phyloP scores from a whole-genome alignment of 2,329 filamentous ascomycete genomes.

The Penicillium sp. region DNA sequence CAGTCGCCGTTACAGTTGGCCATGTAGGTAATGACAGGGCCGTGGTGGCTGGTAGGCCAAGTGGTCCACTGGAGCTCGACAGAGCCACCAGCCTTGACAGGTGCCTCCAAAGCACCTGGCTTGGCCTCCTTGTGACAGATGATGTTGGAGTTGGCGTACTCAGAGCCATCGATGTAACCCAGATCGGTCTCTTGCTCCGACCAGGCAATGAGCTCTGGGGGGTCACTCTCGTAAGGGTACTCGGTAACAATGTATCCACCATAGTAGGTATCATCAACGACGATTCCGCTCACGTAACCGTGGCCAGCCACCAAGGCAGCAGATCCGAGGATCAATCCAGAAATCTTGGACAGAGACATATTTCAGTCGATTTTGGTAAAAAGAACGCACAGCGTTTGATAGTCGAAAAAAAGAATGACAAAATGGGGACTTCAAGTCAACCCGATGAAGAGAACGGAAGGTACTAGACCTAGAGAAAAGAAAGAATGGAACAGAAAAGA shows the following conservation, averaged over 20 bases:
- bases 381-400: conserved; percentile 36
- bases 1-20: conserved; percentile 62
- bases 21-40: conserved; percentile 65
- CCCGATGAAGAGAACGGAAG: conserved; percentile 28
- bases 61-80: conserved; percentile 63
- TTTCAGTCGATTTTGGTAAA: conserved; percentile 14
- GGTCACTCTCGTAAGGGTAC: conserved; percentile 37
- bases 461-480: conserved; percentile 26
- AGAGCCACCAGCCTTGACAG: conserved; percentile 61
- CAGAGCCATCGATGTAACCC: conserved; percentile 53
- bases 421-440: conserved; percentile 36
- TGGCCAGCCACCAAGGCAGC: conserved; percentile 41
- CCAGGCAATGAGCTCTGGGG: conserved; percentile 56
- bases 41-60: conserved; percentile 67
- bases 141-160: conserved; percentile 55
- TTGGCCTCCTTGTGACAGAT: conserved; percentile 63
- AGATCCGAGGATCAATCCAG: conserved; percentile 35
- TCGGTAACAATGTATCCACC: conserved; percentile 42
- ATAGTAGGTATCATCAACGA: conserved; percentile 39
- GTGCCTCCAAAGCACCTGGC: conserved; percentile 52
- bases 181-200: conserved; percentile 53
- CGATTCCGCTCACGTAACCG: conserved; percentile 38
- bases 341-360: conserved; percentile 38
- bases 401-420: conserved; percentile 28
- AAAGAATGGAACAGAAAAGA: conserved; percentile 33